Conservation (phyloP, 306 rosid species). For the Castanopsis chinensis region DNA sequence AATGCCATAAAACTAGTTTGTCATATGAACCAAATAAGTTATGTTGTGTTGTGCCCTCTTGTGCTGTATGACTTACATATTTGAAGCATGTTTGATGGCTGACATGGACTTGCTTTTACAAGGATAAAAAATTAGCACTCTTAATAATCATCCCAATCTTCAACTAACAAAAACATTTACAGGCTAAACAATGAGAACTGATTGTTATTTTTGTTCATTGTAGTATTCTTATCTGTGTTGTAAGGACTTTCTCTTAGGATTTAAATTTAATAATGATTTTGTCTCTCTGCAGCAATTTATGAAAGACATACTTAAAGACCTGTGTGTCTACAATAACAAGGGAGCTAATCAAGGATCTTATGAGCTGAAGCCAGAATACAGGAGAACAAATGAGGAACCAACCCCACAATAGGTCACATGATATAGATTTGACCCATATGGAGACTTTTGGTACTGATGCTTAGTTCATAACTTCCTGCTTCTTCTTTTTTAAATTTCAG, state of each 20-base stretch:
- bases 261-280: conserved; percentile 6
- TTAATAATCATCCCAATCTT: background rate
- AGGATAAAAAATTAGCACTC: background rate
- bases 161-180: background rate
- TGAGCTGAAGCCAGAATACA: conserved; percentile 91
- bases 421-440: background rate
- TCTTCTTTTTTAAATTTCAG: conserved; percentile 2
- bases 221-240: background rate
- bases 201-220: background rate
- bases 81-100: background rate
- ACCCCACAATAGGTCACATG: conserved; percentile 22
- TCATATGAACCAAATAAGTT: background rate
- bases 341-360: conserved; percentile 89
- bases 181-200: too few relatives aligned
- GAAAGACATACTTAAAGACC: conserved; percentile 85
- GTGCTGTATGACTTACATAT: background rate
- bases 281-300: conserved; percentile 75
- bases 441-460: background rate
- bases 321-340: conserved; percentile 84
- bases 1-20: background rate
- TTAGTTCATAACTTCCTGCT: background rate
- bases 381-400: conserved; percentile 51
- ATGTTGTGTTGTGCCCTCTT: background rate
- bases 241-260: conserved; percentile 2
- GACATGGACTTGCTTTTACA: background rate